Evolutionary conservation across 2,329 filamentous ascomycete genomes (phyloP).

Genomic region (Pyrenophora graminea): DNA sequence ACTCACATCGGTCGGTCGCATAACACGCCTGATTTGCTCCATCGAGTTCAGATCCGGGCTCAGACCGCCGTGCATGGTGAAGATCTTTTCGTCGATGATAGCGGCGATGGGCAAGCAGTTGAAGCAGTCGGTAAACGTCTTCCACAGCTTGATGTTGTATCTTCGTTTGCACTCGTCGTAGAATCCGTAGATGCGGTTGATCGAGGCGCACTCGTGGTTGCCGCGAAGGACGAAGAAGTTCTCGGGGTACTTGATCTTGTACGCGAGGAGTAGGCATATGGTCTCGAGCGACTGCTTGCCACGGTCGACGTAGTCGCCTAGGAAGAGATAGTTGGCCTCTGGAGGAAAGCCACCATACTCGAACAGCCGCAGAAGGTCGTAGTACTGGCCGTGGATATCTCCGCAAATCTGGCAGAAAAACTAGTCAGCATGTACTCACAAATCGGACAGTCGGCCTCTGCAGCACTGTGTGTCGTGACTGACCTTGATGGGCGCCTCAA

Average conservation of each 20-base stretch:
- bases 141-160: constrained; percentile 97
- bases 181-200: constrained; percentile 94
- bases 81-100: constrained; percentile 99
- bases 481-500: constrained; percentile 99
- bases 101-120: constrained; percentile 98
- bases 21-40: constrained; percentile 99
- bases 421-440: constrained; percentile 19
- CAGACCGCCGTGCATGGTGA: constrained; percentile 98
- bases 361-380: constrained; percentile 94
- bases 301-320: constrained; percentile 95
- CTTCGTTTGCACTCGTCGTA: constrained; percentile 97
- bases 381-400: constrained; percentile 99
- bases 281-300: constrained; percentile 96
- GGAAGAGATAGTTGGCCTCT: constrained; percentile 86
- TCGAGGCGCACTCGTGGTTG: constrained; percentile 96
- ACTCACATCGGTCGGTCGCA: constrained; percentile 98
- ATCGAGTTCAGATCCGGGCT: constrained; percentile 98
- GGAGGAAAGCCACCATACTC: constrained; percentile 98
- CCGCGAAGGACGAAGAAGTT: constrained; percentile 95
- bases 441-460: constrained; percentile 2
- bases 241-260: constrained; percentile 95
- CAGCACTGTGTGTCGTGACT: constrained; percentile 31
- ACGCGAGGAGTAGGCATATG: constrained; percentile 82
- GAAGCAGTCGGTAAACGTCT: constrained; percentile 99
- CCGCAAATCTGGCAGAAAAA: constrained; percentile 78